These are phyloP conservation scores for Xylaria acuta DNA, from an alignment of 495 filamentous ascomycete species.

Conservation along the genomic window DNA sequence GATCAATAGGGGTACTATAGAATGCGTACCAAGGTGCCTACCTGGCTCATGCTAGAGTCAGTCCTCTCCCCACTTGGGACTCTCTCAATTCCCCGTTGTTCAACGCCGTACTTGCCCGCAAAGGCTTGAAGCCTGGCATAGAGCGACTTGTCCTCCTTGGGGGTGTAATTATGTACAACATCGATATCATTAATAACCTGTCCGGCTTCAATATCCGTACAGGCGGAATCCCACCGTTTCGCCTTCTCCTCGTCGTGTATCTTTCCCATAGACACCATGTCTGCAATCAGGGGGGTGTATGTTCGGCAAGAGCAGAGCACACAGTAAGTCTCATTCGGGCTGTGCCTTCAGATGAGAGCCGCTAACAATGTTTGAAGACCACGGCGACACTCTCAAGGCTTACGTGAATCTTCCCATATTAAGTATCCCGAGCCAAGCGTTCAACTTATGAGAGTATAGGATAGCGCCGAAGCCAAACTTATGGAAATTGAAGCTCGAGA, in stretches of 20 bases:
- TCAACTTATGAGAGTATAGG: conserved; percentile 24
- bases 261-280: background rate
- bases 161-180: conserved; percentile 66
- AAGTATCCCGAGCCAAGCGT: conserved; percentile 20
- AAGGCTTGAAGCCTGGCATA: conserved; percentile 74
- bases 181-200: conserved; percentile 59
- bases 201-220: conserved; percentile 43
- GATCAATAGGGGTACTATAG: conserved; percentile 9
- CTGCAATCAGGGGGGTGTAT: too few species aligned
- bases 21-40: conserved; percentile 74
- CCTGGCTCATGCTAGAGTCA: conserved; percentile 68
- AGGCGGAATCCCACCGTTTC: conserved; percentile 1
- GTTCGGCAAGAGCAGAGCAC: background rate
- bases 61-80: conserved; percentile 77
- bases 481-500: conserved; percentile 12
- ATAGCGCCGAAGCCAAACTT: conserved; percentile 25
- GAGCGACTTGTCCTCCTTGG: conserved; percentile 64
- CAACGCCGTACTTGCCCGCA: conserved; percentile 72
- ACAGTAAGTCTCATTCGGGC: background rate
- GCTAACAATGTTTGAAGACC: background rate
- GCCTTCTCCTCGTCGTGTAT: conserved; percentile 12
- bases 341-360: background rate
- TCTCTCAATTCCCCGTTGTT: conserved; percentile 81
- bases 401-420: background rate
- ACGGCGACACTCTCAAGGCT: background rate